Evolutionary conservation across 495 filamentous ascomycete species (phyloP), one percentile per base, ranked within the genome.

Genomic region (Beverwykella pulmonaria): DNA sequence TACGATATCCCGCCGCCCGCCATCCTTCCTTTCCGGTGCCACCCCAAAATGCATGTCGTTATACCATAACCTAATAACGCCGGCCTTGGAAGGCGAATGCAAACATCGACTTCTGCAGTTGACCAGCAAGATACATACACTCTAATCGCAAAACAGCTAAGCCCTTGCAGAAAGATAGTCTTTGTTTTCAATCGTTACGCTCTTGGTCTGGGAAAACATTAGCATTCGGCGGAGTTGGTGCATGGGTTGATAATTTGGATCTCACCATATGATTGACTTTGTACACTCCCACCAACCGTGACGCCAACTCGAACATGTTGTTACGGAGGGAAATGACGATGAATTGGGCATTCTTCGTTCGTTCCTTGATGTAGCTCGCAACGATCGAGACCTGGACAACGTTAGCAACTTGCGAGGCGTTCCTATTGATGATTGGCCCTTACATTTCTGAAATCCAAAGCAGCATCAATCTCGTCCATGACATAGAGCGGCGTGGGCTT

Each of bases 401-500:
- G 58, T 76, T 54, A 70, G 60, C 49, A 44, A 44, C 30, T 34
- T 34, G n/a, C 20, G 19, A 54, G 23, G 10, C 30, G n/a, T 32
- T 56, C 20, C 48, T 32, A 20, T 19, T 23, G 30, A 17, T 25
- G 22, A 27, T 10, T 12, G 44, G 30, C 50, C 86, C 91, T 88
- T 74, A 94, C 92, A 75, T 98, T 98, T 75, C 92, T 81, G 82
- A 98, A 98, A 81, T 98, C 94, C 82, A 98, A 74, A 32, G 94
- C 94, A 19, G 94, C 94, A 79, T 98, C 94, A 78, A 98, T 98
- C 80, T 98, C 94, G 77, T 98, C 94, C 94, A 98, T 98, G 56
- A 98, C 94, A 77, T 98, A 98, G 61, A 98, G 78, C 63, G 94
- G 94, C 44, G 94, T 98, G 7, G 94, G 94, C 79, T 96, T 96